Evolutionary conservation across 2,329 filamentous ascomycete genomes (phyloP), one percentile per base, ranked within the genome.

Genomic region (Colletotrichum lindemuthianum): DNA sequence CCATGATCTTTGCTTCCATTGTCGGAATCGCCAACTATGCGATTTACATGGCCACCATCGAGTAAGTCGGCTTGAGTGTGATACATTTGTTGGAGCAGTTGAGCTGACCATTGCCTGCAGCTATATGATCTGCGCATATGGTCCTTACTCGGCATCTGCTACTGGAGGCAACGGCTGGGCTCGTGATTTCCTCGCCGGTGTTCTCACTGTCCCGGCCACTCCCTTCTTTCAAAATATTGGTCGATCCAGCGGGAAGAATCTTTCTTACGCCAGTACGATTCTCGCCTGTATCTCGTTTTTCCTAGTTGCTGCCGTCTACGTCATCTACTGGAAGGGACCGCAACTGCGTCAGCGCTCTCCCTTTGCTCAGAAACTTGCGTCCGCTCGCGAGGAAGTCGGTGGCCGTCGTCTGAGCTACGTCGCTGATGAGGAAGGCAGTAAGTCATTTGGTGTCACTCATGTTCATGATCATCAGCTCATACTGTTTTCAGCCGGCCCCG

Each of bases 121-220:
- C 75, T 93, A 93, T 77, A 92, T 92, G 86, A 86, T 92, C 40
- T 89, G 88, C 63, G 88, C 90, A 0, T 92, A 92, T 70, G 91
- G 90, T 0, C 86, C 87, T 0, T 92, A 92, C 73, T 87, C 89
- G 2, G 90, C 90, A 1, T 92, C 89, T 0, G 91, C 91, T 1
- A 92, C 90, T 0, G 91, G 90, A 44, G 90, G 90, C 16, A 93
- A 93, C 67, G 91, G 90, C 2, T 92, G 90, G 78, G 84, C 89
- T 3, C 84, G 91, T 68, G 90, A 93, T 72, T 88, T 92, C 75
- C 78, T 93, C 0, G 91, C 90, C 2, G 90, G 91, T 75, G 82
- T 92, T 8, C 84, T 92, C 1, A 90, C 90, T 0, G 81, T 92
- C 53, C 89, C 88, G 12, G 87, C 90, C 0, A 84, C 84, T 0